These are phyloP conservation scores for Auricularia cornea DNA, from an alignment of 768 basidiomycete genomes.

Conservation along the genomic window DNA sequence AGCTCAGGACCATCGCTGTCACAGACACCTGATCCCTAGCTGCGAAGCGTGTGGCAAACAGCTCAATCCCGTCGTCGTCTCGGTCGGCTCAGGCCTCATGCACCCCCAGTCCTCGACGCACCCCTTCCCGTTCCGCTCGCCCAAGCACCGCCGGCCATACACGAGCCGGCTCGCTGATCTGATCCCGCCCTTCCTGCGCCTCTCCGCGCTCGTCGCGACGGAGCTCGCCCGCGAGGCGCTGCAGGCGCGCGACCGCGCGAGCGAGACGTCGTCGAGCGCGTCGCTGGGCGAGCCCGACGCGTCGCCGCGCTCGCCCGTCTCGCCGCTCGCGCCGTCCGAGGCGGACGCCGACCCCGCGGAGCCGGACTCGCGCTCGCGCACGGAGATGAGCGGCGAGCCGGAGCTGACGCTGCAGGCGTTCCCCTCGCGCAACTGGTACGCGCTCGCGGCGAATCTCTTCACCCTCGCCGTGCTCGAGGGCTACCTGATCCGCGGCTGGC, in stretches of 20 bases:
- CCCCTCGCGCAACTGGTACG: slow-evolving; percentile 76
- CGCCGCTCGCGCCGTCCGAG: slow-evolving; percentile 22
- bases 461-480: slow-evolving; percentile 83
- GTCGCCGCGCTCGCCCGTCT: slow-evolving; percentile 20
- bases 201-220: slow-evolving; percentile 70
- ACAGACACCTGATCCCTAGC: slow-evolving; percentile 61
- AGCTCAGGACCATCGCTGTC: slow-evolving; percentile 56
- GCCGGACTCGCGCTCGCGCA: not conserved
- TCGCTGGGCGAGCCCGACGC: not conserved
- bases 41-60: slow-evolving; percentile 53
- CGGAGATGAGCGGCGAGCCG: slow-evolving; percentile 4
- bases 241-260: slow-evolving; percentile 1
- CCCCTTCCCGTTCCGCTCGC: slow-evolving; percentile 24
- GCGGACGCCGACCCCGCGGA: not conserved
- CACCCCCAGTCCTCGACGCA: slow-evolving; percentile 37
- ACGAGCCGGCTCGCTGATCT: slow-evolving; percentile 10
- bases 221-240: slow-evolving; percentile 64
- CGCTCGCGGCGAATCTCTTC: slow-evolving; percentile 64
- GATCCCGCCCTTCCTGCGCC: slow-evolving; percentile 51
- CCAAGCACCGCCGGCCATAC: not conserved
- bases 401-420: slow-evolving; percentile 9
- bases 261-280: not conserved
- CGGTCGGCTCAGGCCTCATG: slow-evolving; percentile 7
- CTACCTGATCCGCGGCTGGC: slow-evolving; percentile 76
- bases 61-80: slow-evolving; percentile 1